Base-by-base conservation (phyloP, 202 grass and related monocot species). In the Digitaria exilis region DNA sequence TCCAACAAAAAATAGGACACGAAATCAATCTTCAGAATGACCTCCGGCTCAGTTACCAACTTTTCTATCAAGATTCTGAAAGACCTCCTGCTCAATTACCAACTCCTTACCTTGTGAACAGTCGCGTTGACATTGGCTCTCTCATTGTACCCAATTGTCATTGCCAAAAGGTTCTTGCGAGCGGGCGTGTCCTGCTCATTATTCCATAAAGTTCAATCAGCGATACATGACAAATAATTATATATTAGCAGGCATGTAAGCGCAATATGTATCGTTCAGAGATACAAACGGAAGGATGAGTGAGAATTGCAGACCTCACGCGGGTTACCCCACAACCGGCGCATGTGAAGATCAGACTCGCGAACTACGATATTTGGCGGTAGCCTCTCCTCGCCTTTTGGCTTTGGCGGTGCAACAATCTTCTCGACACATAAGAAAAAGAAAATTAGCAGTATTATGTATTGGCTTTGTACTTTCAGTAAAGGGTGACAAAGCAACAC, bases 251-350 rank as follows among this genome's bases (percentile, higher is more conserved):
- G 25, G 72, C 59, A 9, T 19, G 28, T 30, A 5, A 59, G 25
- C 9, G 9, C 44, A 13, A 4, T 52, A 17, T 6, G 8, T n/a
- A n/a, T 24, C 35, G 6, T 77, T 69, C 82, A 69, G 35, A 41
- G 30, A 1, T 73, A 6, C 29, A 43, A 65, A 32, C 10, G 6
- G 6, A 43, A 44, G 14, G 6, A 9, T 7, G 24, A 7, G 37
- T 39, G 9, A 7, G 37, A 1, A 9, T 35, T 3, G 52, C 57
- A 60, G 35, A 93, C 87, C 61, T 90, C 61, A 35, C 55, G 88
- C 32, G 89, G 92, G 34, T 88, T 59, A 21, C 92, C 92, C 92
- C 86, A 89, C 16, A 94, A 80, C 29, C 89, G 68, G 25, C 80
- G 86, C 10, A 77, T 65, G 72, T 87, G 88, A 89, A 91, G 57